Base-by-base conservation (phyloP, 805 yeast species). In the Kluyveromyces aestuarii region DNA sequence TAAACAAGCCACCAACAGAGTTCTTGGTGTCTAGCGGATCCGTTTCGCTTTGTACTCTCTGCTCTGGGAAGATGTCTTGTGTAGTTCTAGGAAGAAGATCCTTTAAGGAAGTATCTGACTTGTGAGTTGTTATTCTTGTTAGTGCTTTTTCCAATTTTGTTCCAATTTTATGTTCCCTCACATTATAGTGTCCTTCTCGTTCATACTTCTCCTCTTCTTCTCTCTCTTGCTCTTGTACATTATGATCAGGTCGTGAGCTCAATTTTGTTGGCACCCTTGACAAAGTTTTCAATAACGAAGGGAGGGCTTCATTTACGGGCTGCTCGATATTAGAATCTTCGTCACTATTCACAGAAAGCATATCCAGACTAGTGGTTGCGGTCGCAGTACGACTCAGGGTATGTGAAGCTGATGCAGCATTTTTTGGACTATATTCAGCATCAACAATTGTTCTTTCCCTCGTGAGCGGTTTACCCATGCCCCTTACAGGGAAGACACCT, bases 401-500 rank as follows among this genome's bases (percentile, higher is more conserved):
- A 11, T 13, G 19, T n/a, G 27, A 40, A 8, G 42, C 33, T 5
- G 19, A 44, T 17, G 27, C 41, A 14, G 19, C 25, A 7, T 33
- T 40, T 17, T 51, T 48, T 17, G 33, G 17, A 60, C 55, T 57
- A 30, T 41, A 27, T 50, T 19, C 55, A 9, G 71, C 54, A 27
- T 70, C 68, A 4, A 87, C 87, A 47, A 84, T 80, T 0, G 82
- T 70, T 41, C 67, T 67, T 55, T 84, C 90, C 47, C 75, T 68
- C 27, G 63, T 66, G 40, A 77, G 61, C 2, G 91, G 84, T 10
- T 70, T 72, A 1, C 87, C 89, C 91, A 85, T 84, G 1, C 87
- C 91, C 55, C 72, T 72, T 2, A 85, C 90, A 0, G 95, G 93
- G 66, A 84, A 85, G 1, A 84, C 89, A 51, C 87, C 87, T 25